Evolutionary conservation across 345 rosid species (phyloP).

Genomic region (Euphorbia peplus): DNA sequence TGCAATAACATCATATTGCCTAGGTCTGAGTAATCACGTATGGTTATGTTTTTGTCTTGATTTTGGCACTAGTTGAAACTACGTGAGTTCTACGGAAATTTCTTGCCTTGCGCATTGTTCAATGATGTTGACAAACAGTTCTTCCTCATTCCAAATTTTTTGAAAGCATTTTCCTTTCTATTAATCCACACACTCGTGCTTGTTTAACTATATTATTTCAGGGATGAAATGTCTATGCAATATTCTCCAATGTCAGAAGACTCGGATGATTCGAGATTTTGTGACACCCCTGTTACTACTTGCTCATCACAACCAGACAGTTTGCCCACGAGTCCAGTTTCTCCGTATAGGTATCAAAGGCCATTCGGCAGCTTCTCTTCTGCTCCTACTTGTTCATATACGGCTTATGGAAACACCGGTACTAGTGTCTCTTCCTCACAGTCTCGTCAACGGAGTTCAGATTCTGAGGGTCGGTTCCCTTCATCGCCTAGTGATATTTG

Average conservation of each 20-base stretch:
- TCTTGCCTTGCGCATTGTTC: background rate
- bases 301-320: slow-evolving; percentile 70
- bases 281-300: slow-evolving; percentile 45
- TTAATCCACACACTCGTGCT: background rate
- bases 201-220: slow-evolving; percentile 23
- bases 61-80: background rate
- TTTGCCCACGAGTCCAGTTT: slow-evolving; percentile 81
- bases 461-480: slow-evolving; percentile 89
- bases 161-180: background rate
- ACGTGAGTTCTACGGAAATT: background rate
- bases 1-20: background rate
- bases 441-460: slow-evolving; percentile 72
- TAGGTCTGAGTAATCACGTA: background rate
- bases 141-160: background rate
- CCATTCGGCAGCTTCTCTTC: slow-evolving; percentile 46
- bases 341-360: slow-evolving; percentile 69
- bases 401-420: slow-evolving; percentile 30
- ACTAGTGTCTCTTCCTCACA: slow-evolving; percentile 37
- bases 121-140: background rate
- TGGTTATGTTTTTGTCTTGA: background rate
- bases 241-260: slow-evolving; percentile 98
- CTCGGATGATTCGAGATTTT: slow-evolving; percentile 65
- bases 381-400: slow-evolving; percentile 34
- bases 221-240: slow-evolving; percentile 82
- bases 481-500: slow-evolving; percentile 98